Evolutionary conservation across 495 filamentous ascomycete species (phyloP).

Genomic region (Apiosordaria backusii): DNA sequence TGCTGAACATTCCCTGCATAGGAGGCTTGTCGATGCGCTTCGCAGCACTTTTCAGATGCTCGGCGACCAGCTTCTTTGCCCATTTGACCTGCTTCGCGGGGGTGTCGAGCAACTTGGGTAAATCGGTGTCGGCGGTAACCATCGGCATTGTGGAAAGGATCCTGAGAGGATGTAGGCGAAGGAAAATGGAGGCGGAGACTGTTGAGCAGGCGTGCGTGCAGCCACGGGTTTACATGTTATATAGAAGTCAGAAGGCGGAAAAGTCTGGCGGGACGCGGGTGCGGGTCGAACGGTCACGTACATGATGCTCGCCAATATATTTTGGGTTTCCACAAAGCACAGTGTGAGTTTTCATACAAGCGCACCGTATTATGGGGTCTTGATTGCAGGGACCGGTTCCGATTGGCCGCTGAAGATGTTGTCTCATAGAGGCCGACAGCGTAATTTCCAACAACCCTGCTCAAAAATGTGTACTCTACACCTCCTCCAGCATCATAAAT

Average conservation of each 20-base stretch:
- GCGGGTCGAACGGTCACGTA: neutral
- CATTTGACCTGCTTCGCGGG: neutral
- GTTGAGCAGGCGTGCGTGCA: neutral
- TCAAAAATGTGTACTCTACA: neutral
- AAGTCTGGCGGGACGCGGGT: neutral
- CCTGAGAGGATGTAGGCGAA: neutral
- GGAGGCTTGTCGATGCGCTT: neutral
- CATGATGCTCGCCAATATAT: neutral
- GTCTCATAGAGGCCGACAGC: neutral
- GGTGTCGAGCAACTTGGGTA: neutral
- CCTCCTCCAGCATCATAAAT: neutral
- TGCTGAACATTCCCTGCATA: neutral
- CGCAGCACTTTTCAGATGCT: neutral
- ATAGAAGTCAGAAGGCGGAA: neutral
- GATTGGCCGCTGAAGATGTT: neutral
- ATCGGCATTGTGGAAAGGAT: neutral
- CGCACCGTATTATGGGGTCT: neutral
- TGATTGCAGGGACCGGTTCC: neutral
- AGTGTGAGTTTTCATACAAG: neutral
- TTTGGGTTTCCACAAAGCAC: neutral
- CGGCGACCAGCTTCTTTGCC: neutral
- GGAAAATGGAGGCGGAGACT: neutral
- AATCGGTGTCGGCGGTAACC: neutral
- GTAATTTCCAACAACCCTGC: neutral
- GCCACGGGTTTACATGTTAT: neutral